Conservation (phyloP, 331 rosid species). For the Pyracantha coccinea region DNA sequence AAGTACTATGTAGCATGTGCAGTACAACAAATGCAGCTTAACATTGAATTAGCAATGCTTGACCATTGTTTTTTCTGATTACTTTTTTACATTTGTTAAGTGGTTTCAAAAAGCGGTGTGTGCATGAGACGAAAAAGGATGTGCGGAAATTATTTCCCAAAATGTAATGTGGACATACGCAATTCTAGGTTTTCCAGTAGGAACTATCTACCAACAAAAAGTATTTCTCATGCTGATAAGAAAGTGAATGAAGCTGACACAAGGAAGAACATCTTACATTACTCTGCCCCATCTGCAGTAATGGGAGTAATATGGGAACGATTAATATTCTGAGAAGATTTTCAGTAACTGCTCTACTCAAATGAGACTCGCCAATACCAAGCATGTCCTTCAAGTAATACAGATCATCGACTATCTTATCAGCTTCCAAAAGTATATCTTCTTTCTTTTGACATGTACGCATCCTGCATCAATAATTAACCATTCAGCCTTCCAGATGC, state of each 20-base stretch:
- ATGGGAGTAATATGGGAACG: constrained; percentile 48
- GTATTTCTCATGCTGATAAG: neutral
- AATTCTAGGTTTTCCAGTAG: neutral
- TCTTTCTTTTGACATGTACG: constrained; percentile 32
- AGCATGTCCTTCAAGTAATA: constrained; percentile 76
- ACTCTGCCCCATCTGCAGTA: constrained; percentile 33
- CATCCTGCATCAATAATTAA: constrained; percentile 33
- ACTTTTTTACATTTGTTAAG: neutral
- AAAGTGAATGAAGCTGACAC: neutral
- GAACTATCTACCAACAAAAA: neutral
- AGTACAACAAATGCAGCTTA: neutral
- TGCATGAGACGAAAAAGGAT: neutral
- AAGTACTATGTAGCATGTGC: neutral
- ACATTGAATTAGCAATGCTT: neutral
- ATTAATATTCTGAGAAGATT: constrained; percentile 60
- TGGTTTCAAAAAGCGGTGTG: neutral
- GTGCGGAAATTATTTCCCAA: neutral
- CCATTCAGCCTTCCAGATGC: neutral
- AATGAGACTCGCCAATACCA: constrained; percentile 34
- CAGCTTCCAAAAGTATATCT: constrained; percentile 50
- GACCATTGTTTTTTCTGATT: neutral
- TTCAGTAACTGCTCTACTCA: constrained; percentile 44
- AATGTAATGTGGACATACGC: neutral
- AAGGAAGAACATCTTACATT: constrained; percentile 44
- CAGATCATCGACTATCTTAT: constrained; percentile 58